These are phyloP conservation scores for Telfairia occidentalis DNA, from an alignment of 331 rosid species.

Conservation along the genomic window DNA sequence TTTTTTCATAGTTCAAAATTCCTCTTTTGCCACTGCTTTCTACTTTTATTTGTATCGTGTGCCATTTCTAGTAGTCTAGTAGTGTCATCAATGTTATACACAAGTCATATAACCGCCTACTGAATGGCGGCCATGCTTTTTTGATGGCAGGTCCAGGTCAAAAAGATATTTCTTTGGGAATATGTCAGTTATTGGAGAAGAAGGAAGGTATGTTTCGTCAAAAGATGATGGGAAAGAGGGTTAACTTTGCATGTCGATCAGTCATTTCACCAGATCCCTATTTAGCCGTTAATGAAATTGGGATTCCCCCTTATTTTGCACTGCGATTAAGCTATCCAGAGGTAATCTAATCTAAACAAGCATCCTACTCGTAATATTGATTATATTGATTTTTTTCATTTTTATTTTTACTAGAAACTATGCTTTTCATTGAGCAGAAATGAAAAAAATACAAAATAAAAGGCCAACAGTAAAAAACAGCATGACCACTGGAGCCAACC, in stretches of 20 bases:
- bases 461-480: no score
- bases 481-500: no score
- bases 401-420: no score
- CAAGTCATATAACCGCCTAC: slow-evolving; percentile 1
- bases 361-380: neutral
- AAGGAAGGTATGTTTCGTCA: slow-evolving; percentile 95
- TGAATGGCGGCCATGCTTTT: slow-evolving; percentile 14
- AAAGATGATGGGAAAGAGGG: slow-evolving; percentile 99
- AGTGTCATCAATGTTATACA: neutral
- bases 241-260: slow-evolving; percentile 92
- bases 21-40: neutral
- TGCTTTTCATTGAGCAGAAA: no score
- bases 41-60: neutral
- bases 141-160: slow-evolving; percentile 34
- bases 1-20: neutral
- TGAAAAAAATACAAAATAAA: no score
- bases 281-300: slow-evolving; percentile 94
- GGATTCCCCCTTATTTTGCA: slow-evolving; percentile 94
- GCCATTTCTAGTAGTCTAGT: neutral
- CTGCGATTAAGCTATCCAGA: slow-evolving; percentile 73
- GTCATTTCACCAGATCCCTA: slow-evolving; percentile 98
- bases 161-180: slow-evolving; percentile 48
- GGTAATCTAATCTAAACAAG: slow-evolving; percentile 31
- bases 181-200: slow-evolving; percentile 87
- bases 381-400: neutral